Base-by-base conservation (phyloP, 495 filamentous ascomycete species). In the Penicillium silybi region DNA sequence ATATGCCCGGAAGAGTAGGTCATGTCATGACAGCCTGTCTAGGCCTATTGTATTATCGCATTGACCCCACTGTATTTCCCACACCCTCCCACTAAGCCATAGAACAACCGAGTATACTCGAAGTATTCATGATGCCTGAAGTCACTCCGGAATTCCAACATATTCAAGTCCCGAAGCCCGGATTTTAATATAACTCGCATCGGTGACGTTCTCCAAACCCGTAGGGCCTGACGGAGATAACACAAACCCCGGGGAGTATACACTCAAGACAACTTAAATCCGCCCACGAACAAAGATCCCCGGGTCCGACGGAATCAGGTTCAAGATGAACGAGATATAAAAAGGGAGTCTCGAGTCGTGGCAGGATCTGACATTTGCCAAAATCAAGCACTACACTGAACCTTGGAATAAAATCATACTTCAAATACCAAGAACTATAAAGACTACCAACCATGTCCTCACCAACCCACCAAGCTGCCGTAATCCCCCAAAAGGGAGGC, bases 391-490 rank as follows among this genome's bases (percentile, higher is more conserved):
- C 29, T 13, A 23, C 22, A 3, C 22, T 23, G 22, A 23, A 23
- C 22, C 6, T 23, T 23, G 22, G 22, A 6, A 23, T 23, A 23
- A 23, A 23, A 23, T 23, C 22, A 23, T 3, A 6, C 22, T 23
- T 23, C 22, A 23, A 23, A 23, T 23, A 23, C 8, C 32, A 35
- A 35, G 32, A 35, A 35, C n/a, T 17, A 15, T 17, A 16, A 40
- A 27, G 17, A 13, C 19, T 18, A 20, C 49, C 4, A 13, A 42
- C 37, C 42, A 53, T 53, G 46, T 34, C 48, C 10, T 20, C n/a
- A n/a, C n/a, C 18, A 11, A 26, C 50, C 26, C 57, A 59, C 16
- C 25, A 52, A 22, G 57, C 57, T 10, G 55, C 55, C 51, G 45
- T 52, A 7, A 22, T 58, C 48, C 44, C 48, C 23, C 29, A 55